Evolutionary conservation across 2,329 filamentous ascomycete genomes (phyloP).

Genomic region (Trichoderma atroviride): DNA sequence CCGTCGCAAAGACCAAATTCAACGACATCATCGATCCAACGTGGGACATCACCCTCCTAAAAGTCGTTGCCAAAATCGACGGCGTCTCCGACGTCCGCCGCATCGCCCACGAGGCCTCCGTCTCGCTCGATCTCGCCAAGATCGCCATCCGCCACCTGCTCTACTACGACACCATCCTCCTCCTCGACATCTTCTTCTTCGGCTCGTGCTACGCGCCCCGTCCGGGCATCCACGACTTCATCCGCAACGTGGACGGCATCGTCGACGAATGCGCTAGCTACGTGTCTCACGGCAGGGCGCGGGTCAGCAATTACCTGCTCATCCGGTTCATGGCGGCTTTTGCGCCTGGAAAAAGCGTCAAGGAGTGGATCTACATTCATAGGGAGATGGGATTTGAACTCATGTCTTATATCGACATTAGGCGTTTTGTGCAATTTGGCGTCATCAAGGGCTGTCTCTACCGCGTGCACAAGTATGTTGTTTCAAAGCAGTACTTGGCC

Average conservation of each 20-base stretch:
- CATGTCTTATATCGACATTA: conserved; percentile 78
- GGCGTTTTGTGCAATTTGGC: conserved; percentile 92
- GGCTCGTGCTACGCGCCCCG: conserved; percentile 85
- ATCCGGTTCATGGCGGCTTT: conserved; percentile 86
- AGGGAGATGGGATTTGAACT: conserved; percentile 65
- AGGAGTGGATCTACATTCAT: conserved; percentile 82
- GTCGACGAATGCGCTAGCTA: conserved; percentile 89
- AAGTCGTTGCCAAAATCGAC: conserved; percentile 84
- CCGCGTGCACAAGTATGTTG: conserved; percentile 87
- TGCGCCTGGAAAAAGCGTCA: conserved; percentile 78
- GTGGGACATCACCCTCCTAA: conserved; percentile 76
- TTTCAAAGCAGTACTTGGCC: conserved; percentile 65
- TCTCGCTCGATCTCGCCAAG: conserved; percentile 82
- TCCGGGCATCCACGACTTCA: conserved; percentile 75
- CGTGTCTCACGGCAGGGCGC: conserved; percentile 59
- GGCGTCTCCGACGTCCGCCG: conserved; percentile 87
- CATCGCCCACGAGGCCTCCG: conserved; percentile 82
- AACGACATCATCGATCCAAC: conserved; percentile 65
- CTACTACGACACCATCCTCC: conserved; percentile 87
- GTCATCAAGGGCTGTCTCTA: conserved; percentile 95
- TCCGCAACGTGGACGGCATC: conserved; percentile 71
- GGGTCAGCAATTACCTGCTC: conserved; percentile 64
- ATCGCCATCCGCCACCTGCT: conserved; percentile 86
- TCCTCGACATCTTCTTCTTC: conserved; percentile 96
- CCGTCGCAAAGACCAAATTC: conserved; percentile 71